A percentile compares a stretch with the other conserved stretches of the same genome.
Evolutionary conservation across 1,139 yeast genomes (phyloP).

Genomic region (Debaryomycetaceae sp.): DNA sequence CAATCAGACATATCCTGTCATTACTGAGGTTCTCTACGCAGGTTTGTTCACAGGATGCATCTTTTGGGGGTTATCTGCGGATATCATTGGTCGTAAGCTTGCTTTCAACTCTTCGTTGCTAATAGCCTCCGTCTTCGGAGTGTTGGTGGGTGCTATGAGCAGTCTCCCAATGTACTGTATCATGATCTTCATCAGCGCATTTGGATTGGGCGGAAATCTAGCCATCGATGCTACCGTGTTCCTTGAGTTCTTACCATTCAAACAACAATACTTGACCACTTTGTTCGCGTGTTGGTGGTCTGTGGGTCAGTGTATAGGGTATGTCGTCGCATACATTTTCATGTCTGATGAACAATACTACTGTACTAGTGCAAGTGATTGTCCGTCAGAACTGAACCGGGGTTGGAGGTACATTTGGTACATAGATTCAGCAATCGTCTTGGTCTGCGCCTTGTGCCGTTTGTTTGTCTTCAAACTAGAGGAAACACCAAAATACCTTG

Average conservation of each 20-base stretch:
- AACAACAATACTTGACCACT: slow-evolving; percentile 19
- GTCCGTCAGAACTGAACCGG: slow-evolving; percentile 26
- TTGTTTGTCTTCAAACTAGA: slow-evolving; percentile 44
- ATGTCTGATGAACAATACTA: slow-evolving; percentile 20
- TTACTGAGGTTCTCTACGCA: slow-evolving; percentile 20
- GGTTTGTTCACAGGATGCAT: slow-evolving; percentile 58
- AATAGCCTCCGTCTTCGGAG: slow-evolving; percentile 18
- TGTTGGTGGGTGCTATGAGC: slow-evolving; percentile 27
- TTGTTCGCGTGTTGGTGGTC: slow-evolving; percentile 38
- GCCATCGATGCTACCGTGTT: slow-evolving; percentile 29
- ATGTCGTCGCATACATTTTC: slow-evolving; percentile 29
- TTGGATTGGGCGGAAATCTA: slow-evolving; percentile 29
- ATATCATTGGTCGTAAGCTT: slow-evolving; percentile 53
- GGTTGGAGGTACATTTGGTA: slow-evolving; percentile 40
- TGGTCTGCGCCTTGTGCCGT: slow-evolving; percentile 46
- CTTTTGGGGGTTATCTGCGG: slow-evolving; percentile 58
- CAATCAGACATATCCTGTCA: slow-evolving; percentile 14
- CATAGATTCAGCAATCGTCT: slow-evolving; percentile 46
- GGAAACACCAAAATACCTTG: slow-evolving; percentile 58
- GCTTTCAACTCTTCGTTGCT: slow-evolving; percentile 46
- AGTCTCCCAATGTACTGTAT: slow-evolving; percentile 25
- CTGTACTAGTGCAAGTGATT: slow-evolving; percentile 20
- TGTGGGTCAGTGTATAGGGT: slow-evolving; percentile 31
- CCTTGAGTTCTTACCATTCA: slow-evolving; percentile 24
- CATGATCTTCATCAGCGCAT: slow-evolving; percentile 19